Evolutionary conservation across 2,329 filamentous ascomycete genomes (phyloP).

Genomic region (Penicillium hesseltinei): DNA sequence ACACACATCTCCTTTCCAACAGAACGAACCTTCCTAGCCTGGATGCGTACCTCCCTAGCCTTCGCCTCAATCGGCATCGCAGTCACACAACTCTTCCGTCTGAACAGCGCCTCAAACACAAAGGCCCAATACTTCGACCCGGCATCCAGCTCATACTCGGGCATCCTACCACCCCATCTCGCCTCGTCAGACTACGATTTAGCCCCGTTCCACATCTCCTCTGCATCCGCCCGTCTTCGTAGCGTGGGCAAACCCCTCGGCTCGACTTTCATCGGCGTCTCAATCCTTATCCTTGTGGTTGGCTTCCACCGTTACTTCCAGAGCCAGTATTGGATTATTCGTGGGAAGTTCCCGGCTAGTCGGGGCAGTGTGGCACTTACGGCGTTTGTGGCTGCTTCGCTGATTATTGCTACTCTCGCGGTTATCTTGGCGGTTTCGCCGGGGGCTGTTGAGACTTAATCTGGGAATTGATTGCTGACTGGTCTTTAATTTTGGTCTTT

Average conservation of each 20-base stretch:
- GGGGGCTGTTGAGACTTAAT: constrained; percentile 31
- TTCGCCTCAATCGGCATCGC: constrained; percentile 67
- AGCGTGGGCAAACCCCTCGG: constrained; percentile 61
- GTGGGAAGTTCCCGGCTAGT: constrained; percentile 65
- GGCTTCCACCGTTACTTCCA: constrained; percentile 67
- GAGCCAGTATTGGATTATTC: constrained; percentile 64
- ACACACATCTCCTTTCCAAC: constrained; percentile 1
- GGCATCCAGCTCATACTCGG: neutral
- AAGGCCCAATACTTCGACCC: neutral
- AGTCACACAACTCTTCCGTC: constrained; percentile 64
- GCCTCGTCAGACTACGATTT: constrained; percentile 17
- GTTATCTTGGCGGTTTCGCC: constrained; percentile 59
- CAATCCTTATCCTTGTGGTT: constrained; percentile 59
- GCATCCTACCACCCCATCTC: constrained; percentile 19
- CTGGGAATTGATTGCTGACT: neutral
- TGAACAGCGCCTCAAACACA: constrained; percentile 51
- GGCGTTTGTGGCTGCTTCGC: constrained; percentile 52
- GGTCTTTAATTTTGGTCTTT: neutral
- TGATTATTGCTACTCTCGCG: constrained; percentile 60
- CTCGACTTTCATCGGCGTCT: constrained; percentile 62
- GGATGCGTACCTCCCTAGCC: constrained; percentile 64
- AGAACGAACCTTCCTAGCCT: constrained; percentile 68
- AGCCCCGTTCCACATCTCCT: constrained; percentile 16
- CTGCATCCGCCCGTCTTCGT: constrained; percentile 39
- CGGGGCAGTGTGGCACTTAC: constrained; percentile 62